Conservation (phyloP, 73 alveolate species). For the Paramecium bursaria region DNA sequence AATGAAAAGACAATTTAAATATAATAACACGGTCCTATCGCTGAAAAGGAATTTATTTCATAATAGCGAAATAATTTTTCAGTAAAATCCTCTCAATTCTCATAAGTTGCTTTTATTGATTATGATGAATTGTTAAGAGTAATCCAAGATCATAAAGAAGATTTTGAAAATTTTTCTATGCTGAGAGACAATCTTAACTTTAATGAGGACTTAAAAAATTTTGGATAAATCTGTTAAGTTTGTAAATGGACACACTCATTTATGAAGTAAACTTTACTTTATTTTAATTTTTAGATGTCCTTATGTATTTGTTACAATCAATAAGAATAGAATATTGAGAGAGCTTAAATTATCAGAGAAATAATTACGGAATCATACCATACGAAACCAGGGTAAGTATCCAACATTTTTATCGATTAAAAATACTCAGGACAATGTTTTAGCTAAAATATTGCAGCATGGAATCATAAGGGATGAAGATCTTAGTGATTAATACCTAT, state of each 20-base stretch:
- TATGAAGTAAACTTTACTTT: background rate
- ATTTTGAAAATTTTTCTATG: constrained; percentile 8
- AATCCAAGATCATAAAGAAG: background rate
- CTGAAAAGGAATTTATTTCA: constrained; percentile 12
- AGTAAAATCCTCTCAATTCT: background rate
- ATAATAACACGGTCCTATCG: background rate
- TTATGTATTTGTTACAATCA: background rate
- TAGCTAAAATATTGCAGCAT: no score
- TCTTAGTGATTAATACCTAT: no score
- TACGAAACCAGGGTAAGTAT: no score
- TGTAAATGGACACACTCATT: constrained; percentile 33
- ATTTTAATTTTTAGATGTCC: background rate
- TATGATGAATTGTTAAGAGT: constrained; percentile 11
- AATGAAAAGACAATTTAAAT: background rate
- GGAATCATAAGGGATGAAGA: no score
- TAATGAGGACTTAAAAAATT: constrained; percentile 10
- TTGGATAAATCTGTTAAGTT: constrained; percentile 21
- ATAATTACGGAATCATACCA: no score
- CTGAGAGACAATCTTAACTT: background rate
- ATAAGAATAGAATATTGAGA: background rate
- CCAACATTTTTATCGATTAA: no score
- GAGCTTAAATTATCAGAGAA: no score
- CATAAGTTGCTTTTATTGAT: background rate
- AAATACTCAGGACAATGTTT: no score
- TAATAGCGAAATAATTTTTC: constrained; percentile 11